Conservation (phyloP, 139 green algal species). For the Zygnema circumcarinatum region DNA sequence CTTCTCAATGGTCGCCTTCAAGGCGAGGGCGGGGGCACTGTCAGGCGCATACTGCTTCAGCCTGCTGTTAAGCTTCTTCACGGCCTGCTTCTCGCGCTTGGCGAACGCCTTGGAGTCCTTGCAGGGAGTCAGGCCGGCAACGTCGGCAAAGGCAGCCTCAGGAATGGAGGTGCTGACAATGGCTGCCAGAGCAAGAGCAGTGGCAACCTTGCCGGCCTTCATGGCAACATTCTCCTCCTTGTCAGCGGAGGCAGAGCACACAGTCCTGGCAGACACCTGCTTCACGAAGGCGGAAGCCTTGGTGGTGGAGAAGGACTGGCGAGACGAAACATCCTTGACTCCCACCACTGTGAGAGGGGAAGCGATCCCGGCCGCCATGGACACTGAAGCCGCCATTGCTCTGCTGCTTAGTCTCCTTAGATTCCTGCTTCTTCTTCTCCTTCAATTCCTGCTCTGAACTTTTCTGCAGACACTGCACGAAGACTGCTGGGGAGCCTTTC, state of each 20-base stretch:
- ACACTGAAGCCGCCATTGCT: no score
- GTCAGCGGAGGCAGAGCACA: constrained; percentile 54
- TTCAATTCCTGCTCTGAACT: no score
- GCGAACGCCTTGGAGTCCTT: constrained; percentile 91
- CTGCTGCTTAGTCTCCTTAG: no score
- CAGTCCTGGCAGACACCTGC: constrained; percentile 42
- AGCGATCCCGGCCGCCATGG: no score
- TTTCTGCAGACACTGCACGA: no score
- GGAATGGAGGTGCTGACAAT: constrained; percentile 28
- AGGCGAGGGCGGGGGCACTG: constrained; percentile 54
- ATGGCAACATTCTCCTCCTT: constrained; percentile 29
- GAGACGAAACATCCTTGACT: constrained; percentile 77
- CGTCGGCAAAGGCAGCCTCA: constrained; percentile 10
- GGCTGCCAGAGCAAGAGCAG: constrained; percentile 58
- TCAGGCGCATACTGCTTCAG: constrained; percentile 70
- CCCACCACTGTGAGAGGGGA: no score
- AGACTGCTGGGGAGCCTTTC: no score
- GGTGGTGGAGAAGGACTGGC: constrained; percentile 38
- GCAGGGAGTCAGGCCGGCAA: no score
- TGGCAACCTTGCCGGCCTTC: constrained; percentile 56
- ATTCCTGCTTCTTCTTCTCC: no score
- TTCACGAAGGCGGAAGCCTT: constrained; percentile 45
- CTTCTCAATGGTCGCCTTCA: constrained; percentile 93
- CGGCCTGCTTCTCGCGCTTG: constrained; percentile 93
- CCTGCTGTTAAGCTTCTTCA: constrained; percentile 86